A percentile compares a stretch with the other conserved stretches of the same genome.
Evolutionary conservation across 805 yeast species (phyloP).

Genomic region (Candida awuae): DNA sequence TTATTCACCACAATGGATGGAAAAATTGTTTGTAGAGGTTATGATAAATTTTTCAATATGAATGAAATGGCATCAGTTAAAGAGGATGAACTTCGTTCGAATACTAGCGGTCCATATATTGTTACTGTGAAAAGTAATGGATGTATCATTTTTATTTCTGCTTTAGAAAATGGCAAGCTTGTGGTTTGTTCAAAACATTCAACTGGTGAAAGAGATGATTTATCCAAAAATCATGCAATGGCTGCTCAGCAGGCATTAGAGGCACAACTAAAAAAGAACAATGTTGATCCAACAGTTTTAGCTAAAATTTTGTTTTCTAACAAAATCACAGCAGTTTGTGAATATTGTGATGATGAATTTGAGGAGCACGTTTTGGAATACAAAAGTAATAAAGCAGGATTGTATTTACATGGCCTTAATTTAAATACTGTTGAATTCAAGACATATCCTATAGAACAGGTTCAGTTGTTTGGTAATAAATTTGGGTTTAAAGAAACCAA

Average conservation of each 20-base stretch:
- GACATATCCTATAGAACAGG: slow-evolving; percentile 57
- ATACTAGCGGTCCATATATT: slow-evolving; percentile 69
- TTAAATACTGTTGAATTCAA: slow-evolving; percentile 51
- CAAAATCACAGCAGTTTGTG: slow-evolving; percentile 81
- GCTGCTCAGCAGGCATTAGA: slow-evolving; percentile 58
- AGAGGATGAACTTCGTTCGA: slow-evolving; percentile 35
- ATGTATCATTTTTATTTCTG: slow-evolving; percentile 79
- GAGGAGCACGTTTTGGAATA: slow-evolving; percentile 91
- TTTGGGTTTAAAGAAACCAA: slow-evolving; percentile 70
- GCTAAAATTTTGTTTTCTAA: slow-evolving; percentile 44
- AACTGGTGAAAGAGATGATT: slow-evolving; percentile 52
- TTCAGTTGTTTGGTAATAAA: slow-evolving; percentile 46
- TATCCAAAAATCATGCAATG: slow-evolving; percentile 58
- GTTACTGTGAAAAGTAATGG: slow-evolving; percentile 89
- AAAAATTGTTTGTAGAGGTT: slow-evolving; percentile 72
- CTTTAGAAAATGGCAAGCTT: slow-evolving; percentile 63
- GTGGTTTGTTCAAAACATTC: slow-evolving; percentile 90
- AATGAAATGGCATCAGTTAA: slow-evolving; percentile 53
- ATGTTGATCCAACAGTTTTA: slow-evolving; percentile 39
- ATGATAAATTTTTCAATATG: slow-evolving; percentile 87
- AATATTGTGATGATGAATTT: slow-evolving; percentile 83
- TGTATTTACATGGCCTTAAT: slow-evolving; percentile 87
- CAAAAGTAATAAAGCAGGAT: slow-evolving; percentile 56
- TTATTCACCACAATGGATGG: slow-evolving; percentile 45
- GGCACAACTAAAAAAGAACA: slow-evolving; percentile 39